Base-by-base conservation (phyloP, 1,284 basidiomycete genomes). In the Earliella scabrosa region DNA sequence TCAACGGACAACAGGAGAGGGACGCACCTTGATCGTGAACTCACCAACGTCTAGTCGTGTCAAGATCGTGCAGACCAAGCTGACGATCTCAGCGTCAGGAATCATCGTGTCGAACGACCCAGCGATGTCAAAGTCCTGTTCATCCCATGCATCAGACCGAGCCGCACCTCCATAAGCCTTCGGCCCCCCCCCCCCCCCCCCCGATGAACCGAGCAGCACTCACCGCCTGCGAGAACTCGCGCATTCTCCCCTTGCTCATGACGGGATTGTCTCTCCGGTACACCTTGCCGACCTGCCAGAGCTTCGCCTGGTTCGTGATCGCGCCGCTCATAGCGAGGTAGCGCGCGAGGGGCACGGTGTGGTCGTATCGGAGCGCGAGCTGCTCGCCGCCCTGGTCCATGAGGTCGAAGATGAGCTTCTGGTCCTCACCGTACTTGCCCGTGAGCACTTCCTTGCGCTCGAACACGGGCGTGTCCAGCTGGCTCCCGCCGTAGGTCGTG, bases 371-470 rank as follows among this genome's bases (percentile, higher is more conserved):
- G 63, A 99, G 77, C 20, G 93, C 93, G 62, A 98, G 91, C 66
- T 98, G 86, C 74, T 99, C 97, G 23, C 97, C 97, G n/a, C 97
- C 97, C 73, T 99, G 97, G 74, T 99, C 97, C 80, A 91, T 88
- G 50, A 99, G 82, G 75, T 99, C 97, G 73, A 98, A 99, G 66
- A 99, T 99, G 67, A 99, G 88, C 75, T 99, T 99, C 45, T 90
- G 86, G 73, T 99, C 97, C 75, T 99, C 97, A 54, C 95, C 95
- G 66, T 98, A 98, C 77, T 98, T 99, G 61, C 95, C 97, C 0
- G 93, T 86, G 44, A 98, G 79, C 60, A 99, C 90, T 70, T 99
- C 97, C 73, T 95, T 96, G 60, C 97, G 88, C 78, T 99, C 97
- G 68, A 99, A 98, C 18, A 98, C 95, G 55, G 97, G 97, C 2